Conservation (phyloP, 805 yeast species). For the Pachysolen tannophilus region DNA sequence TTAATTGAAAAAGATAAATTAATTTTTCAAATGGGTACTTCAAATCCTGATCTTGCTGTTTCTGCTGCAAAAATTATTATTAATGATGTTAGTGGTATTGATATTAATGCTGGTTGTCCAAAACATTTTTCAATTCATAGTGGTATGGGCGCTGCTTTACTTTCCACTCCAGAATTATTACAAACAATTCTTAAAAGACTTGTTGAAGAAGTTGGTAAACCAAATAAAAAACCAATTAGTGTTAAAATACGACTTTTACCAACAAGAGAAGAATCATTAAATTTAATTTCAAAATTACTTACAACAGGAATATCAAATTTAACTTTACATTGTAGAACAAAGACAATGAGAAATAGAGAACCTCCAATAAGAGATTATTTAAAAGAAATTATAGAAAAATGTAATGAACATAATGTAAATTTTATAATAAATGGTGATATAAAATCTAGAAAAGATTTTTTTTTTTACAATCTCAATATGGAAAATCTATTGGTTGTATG, state of each 20-base stretch:
- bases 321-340: conserved; percentile 88
- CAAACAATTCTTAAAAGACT: conserved; percentile 59
- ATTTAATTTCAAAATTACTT: conserved; percentile 48
- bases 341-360: conserved; percentile 83
- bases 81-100: conserved; percentile 85
- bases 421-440: conserved; percentile 82
- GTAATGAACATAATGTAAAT: conserved; percentile 55
- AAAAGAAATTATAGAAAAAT: conserved; percentile 49
- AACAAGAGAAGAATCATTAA: conserved; percentile 49
- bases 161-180: conserved; percentile 72
- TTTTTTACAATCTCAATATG: conserved; percentile 42
- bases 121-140: conserved; percentile 90
- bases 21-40: conserved; percentile 87
- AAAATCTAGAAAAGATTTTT: conserved; percentile 43
- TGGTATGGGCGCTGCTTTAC: conserved; percentile 96
- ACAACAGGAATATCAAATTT: conserved; percentile 78
- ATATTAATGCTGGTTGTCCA: conserved; percentile 95
- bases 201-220: conserved; percentile 76
- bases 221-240: conserved; percentile 71
- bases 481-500: conserved; percentile 79
- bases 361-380: conserved; percentile 69
- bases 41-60: conserved; percentile 78
- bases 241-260: conserved; percentile 83
- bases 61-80: conserved; percentile 79
- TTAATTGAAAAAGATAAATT: conserved; percentile 52